Evolutionary conservation across 148 eudicot species (phyloP), one percentile per base, ranked within the genome.

Genomic region (Rhododendron mucronatum): DNA sequence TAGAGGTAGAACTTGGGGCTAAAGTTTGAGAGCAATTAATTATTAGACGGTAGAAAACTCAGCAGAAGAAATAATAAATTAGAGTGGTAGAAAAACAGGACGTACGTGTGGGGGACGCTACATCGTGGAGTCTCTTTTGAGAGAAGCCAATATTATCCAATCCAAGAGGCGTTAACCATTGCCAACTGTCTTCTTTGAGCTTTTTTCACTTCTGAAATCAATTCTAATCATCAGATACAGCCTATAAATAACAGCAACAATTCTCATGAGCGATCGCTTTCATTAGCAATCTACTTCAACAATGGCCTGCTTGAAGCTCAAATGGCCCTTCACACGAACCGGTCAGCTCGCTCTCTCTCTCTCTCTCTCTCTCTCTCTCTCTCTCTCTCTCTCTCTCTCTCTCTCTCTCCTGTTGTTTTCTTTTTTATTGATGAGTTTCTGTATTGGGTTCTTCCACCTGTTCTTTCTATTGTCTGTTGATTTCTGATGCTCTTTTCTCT

Each of bases 281-380:
- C 45, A 11, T 45, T 20, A 5, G 6, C 26, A 11, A 39, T 55
- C 57, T 41, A 7, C 18, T 41, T 86, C 51, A 44, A 86, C 77
- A 55, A 88, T 86, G 88, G 79, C 84, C 0, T 86, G 82, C 81
- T 83, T 45, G 59, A 90, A 83, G 83, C 82, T 88, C 61, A 41
- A 78, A 65, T 84, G 76, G 16, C 81, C 76, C 78, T 85, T 71
- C 73, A 83, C 18, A 1, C 81, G 30, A 14, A 7, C 69, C 78
- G 84, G 89, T 89, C 20, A 13, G 83, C 55, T 10, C 63, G n/a
- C n/a, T 37, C 48, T 59, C 50, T 59, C 50, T 45, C 74, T 41
- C 51, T 33, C 23, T 33, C 2, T 13, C 2, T 14, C 15, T 30
- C 30, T 53, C 26, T 30, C 39, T 80, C 82, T 85, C 76, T 69